phyloP scores from a whole-genome alignment of 139 green algal species.

The Mesotaenium endlicherianum region DNA sequence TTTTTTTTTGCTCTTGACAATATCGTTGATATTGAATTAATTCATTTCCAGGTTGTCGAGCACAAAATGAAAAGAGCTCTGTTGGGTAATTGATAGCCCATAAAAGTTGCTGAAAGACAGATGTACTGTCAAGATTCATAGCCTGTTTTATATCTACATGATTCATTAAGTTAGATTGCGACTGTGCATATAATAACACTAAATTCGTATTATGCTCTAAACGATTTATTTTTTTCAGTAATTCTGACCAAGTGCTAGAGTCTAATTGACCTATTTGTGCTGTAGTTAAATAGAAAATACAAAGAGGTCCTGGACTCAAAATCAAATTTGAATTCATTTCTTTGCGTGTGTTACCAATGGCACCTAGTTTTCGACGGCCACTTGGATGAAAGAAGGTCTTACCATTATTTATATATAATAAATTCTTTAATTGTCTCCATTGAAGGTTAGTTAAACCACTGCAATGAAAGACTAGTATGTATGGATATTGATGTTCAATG shows the following conservation, averaged over 20 bases:
- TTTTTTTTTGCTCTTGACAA: not conserved
- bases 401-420: constrained; percentile 30
- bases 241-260: not conserved
- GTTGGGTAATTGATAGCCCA: not conserved
- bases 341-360: not conserved
- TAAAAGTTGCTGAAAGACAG: constrained; percentile 8
- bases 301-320: not conserved
- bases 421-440: constrained; percentile 25
- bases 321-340: not conserved
- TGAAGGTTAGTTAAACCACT: constrained; percentile 6
- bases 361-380: not conserved
- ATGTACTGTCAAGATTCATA: constrained; percentile 3
- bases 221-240: constrained; percentile 20
- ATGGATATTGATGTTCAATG: constrained; percentile 20
- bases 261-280: constrained; percentile 8
- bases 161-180: constrained; percentile 22
- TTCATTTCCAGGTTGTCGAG: not conserved
- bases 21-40: not conserved
- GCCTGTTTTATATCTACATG: not conserved
- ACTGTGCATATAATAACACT: constrained; percentile 40
- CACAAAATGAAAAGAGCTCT: too few relatives aligned
- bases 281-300: not conserved
- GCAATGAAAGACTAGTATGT: constrained; percentile 14
- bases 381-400: constrained; percentile 5
- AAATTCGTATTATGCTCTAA: constrained; percentile 26